Base-by-base conservation (phyloP, 2,329 filamentous ascomycete genomes). In the Lecanoromycetidae sp. region DNA sequence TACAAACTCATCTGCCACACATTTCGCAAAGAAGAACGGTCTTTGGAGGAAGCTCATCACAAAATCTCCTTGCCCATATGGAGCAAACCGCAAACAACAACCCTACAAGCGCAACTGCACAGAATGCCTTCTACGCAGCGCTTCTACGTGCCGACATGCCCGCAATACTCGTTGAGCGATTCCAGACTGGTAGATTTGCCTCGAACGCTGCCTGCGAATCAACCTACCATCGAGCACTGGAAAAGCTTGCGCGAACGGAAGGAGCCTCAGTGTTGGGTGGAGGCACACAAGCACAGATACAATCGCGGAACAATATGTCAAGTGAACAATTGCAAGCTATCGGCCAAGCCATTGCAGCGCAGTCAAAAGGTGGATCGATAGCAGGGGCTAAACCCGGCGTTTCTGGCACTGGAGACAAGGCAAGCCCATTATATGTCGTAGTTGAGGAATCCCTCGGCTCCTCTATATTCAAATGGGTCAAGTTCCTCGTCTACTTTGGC, bases 11-110 rank as follows among this genome's bases (percentile, higher is more conserved):
- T 13, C 58, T 59, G 46, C 57, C 61, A 38, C 60, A 58, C 15
- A 48, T 61, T 12, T 60, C 32, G 10, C 52, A 52, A 30, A 39
- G 44, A 27, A 46, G 52, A 33, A 37, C 49, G 9, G 26, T 52
- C 7, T 44, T 52, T 32, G 52, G 49, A 4, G 45, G 44, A 23
- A 40, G 23, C 20, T 46, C 49, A 40, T 69, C 64, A 17, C 70
- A 71, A 43, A 76, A 72, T 54, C 64, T 90, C 48, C 76, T 98
- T 27, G 87, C 87, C 27, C 84, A 86, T 55, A 76, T 88, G 56
- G 91, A 98, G 67, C 83, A 88, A 62, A 83, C 84, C 20, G 93
- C 91, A 30, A 98, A 96, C 66, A 84, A 87, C 64, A 94, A 94
- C 58, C 87, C 91, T 1, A 76, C 72, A 50, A 96, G 87, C 63